Evolutionary conservation across 1,139 yeast genomes (phyloP).

Genomic region (Starmera stellimalicola): DNA sequence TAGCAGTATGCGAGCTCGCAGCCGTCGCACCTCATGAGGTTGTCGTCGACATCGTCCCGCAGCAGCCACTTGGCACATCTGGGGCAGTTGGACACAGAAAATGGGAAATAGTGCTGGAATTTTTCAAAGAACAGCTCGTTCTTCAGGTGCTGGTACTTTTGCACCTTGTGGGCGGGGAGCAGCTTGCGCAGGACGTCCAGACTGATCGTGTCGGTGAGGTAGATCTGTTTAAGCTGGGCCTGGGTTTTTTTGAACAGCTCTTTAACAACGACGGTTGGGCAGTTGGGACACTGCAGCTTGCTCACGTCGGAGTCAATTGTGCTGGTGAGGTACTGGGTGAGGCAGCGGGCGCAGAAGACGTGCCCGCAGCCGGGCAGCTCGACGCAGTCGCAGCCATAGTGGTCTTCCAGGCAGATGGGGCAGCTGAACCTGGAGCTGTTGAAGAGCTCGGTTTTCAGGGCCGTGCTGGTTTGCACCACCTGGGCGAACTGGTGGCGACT

Average conservation of each 20-base stretch:
- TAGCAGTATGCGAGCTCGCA: constrained; percentile 55
- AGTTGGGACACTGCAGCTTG: constrained; percentile 53
- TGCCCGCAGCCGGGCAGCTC: constrained; percentile 40
- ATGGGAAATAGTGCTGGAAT: constrained; percentile 38
- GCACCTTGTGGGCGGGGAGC: constrained; percentile 23
- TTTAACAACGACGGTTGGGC: constrained; percentile 20
- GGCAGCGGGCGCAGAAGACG: constrained; percentile 43
- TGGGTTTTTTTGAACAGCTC: constrained; percentile 1
- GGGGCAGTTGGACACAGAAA: constrained; percentile 46
- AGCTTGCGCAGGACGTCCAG: constrained; percentile 24
- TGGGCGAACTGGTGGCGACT: constrained; percentile 11
- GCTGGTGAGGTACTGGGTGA: constrained; percentile 35
- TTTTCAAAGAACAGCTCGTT: constrained; percentile 34
- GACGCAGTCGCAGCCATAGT: constrained; percentile 38
- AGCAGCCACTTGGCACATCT: constrained; percentile 38
- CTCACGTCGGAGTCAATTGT: constrained; percentile 38
- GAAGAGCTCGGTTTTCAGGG: constrained; percentile 25
- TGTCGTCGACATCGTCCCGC: constrained; percentile 38
- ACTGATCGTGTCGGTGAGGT: constrained; percentile 33
- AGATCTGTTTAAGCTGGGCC: constrained; percentile 20
- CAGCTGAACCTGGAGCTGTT: constrained; percentile 37
- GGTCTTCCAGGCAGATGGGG: constrained; percentile 48
- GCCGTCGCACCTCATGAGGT: constrained; percentile 41
- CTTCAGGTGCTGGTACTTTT: constrained; percentile 32
- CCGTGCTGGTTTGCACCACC: constrained; percentile 16